Base-by-base conservation (phyloP, 495 filamentous ascomycete genomes). In the Penicillium lagena region DNA sequence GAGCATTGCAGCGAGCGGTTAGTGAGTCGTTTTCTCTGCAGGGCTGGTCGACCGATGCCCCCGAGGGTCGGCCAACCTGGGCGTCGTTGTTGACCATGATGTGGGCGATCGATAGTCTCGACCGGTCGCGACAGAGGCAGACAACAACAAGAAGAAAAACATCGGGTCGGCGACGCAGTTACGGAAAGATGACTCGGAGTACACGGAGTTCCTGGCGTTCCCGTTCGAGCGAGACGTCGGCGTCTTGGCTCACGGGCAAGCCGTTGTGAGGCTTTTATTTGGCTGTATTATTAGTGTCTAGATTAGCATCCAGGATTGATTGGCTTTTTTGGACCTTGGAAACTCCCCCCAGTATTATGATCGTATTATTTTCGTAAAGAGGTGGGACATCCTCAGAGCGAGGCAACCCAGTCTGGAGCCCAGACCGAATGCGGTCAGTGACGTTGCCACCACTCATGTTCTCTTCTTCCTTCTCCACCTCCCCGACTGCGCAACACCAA, bases 1-100 rank as follows among this genome's bases (percentile, higher is more conserved):
- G 71, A 79, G 83, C 79, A 77, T 86, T 89, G 87, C 87, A 77
- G 76, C 73, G 66, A 66, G 70, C 68, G 58, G 68, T 68, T 70
- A 70, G 62, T 55, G 64, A 67, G 59, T 52, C 51, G 42, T 51
- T 68, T 49, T 60, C 59, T 49, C 55, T 39, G 49, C 53, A 55
- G 52, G 57, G 48, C 47, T 39, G 40, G 56, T 63, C 54, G 61
- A 55, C 54, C 53, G 63, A 49, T 54, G 60, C 52, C 52, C 42
- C 51, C 39, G 62, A 56, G 57, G 58, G 49, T 46, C 54, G 59
- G 64, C 60, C 53, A 62, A 63, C 51, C 48, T 69, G 66, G 71
- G 68, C 66, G 66, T 69, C 60, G 46, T 58, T 74, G 43, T 62
- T 72, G 48, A 72, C 71, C 39, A 56, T 74, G 60, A 55, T 53